Base-by-base conservation (phyloP, 306 rosid genomes). In the Cucurbita maxima region DNA sequence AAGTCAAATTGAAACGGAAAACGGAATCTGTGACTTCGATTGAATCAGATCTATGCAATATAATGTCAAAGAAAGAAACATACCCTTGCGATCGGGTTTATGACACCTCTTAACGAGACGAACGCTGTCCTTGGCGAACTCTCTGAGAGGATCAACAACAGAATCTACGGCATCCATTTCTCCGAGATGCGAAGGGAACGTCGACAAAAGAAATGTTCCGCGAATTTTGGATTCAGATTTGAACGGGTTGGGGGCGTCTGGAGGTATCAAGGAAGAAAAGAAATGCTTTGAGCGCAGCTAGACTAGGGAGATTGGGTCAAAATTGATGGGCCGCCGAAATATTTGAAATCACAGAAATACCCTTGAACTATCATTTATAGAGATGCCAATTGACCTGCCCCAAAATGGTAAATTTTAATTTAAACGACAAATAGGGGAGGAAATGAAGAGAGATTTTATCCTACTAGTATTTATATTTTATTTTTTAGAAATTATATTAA, bases 81-180 rank as follows among this genome's bases (percentile, higher is more conserved):
- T 51, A 81, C 88, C 88, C 56, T 84, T 84, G 71, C 88, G 88
- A 71, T 84, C 88, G 7, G 88, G 88, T 62, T 84, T 84, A 76
- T 84, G 88, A 75, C 88, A 84, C 44, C 85, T 70, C 88, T 84
- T 84, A 64, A 84, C 88, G 34, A 84, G 88, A 15, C 86, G 84
- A 60, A 84, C 79, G 82, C 84, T 82, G 70, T 84, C 86, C 81
- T 84, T 84, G 52, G 84, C 81, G 79, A 84, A 84, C 55, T 84
- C 88, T 80, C 88, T 80, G 75, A 79, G 88, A 14, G 88, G 88
- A 79, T 84, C 85, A 52, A 84, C 70, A 11, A 82, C 88, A 0
- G 84, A 82, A 40, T 82, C 88, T 14, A 82, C 74, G 78, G 88
- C 88, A 25, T 84, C 88, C 88, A 84, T 84, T 37, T 12, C 64